Conservation (phyloP, 805 yeast species). For the Cyberlindnera amylophila region DNA sequence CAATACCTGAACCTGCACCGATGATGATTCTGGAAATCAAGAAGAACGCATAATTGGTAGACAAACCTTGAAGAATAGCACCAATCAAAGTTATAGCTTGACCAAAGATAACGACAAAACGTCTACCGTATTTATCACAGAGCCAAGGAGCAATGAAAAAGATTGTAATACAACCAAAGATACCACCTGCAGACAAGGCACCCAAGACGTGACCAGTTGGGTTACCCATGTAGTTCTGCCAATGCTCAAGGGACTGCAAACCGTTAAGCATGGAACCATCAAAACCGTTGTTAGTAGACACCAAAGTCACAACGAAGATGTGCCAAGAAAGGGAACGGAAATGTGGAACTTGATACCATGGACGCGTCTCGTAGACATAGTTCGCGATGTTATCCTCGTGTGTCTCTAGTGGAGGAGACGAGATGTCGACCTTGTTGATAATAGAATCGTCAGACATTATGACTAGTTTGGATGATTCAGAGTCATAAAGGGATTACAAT, state of each 20-base stretch:
- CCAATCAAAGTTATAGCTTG: constrained; percentile 21
- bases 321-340: constrained; percentile 33
- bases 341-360: constrained; percentile 36
- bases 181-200: constrained; percentile 36
- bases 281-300: constrained; percentile 44
- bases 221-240: constrained; percentile 37
- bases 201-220: constrained; percentile 39
- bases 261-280: constrained; percentile 49
- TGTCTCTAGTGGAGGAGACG: background rate
- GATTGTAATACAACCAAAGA: constrained; percentile 37
- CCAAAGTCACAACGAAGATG: constrained; percentile 39
- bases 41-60: constrained; percentile 29
- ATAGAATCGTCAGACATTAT: constrained; percentile 1
- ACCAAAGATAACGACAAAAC: constrained; percentile 22
- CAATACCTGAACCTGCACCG: constrained; percentile 43
- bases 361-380: constrained; percentile 16
- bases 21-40: constrained; percentile 37
- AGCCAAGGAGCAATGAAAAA: constrained; percentile 29
- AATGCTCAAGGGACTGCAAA: constrained; percentile 38
- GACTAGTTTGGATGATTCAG: background rate
- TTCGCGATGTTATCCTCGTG: constrained; percentile 6
- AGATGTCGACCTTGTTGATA: background rate
- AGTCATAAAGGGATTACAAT: background rate
- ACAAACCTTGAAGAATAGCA: constrained; percentile 24
- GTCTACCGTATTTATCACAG: constrained; percentile 41